Base-by-base conservation (phyloP, 345 rosid species). In the Aquilaria yunnanensis region DNA sequence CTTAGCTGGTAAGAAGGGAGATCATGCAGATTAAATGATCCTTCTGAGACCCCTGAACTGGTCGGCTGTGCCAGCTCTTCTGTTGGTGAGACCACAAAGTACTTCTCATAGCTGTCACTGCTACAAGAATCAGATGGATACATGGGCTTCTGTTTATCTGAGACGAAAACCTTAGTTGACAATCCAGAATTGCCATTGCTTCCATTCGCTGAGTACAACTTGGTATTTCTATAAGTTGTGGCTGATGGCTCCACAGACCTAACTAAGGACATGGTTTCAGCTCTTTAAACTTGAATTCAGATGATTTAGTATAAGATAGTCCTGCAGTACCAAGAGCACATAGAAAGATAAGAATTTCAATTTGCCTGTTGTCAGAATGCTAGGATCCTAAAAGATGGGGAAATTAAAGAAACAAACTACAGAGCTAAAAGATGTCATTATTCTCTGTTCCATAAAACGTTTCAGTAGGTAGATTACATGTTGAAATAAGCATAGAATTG, bases 31-130 rank as follows among this genome's bases (percentile, higher is more conserved):
- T 63, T 73, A 73, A 79, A 73, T 14, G 86, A 80, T 78, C 78
- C 70, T 31, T 70, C 90, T 12, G 95, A 89, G 37, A 77, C 54
- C 10, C 73, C 81, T 8, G 92, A 84, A 60, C 79, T 79, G 32
- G 86, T 67, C 56, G 89, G 82, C 3, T 77, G 80, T 2, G 65
- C 63, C 16, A 67, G 69, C 66, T 86, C 99, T 48, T 82, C 88
- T 0, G 72, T 65, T 13, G 92, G 95, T 9, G 97, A 94, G 56
- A 82, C 91, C 10, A 81, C 74, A 71, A 93, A 82, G 75, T 85
- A 90, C 75, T 88, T 86, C 68, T 86, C 96, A n/a, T 85, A 88
- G 74, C 82, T 85, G 78, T 90, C 89, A 34, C 71, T 69, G 37
- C 77, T 72, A 80, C 76, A 85, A 64, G 92, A 80, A 78, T 82